Base-by-base conservation (phyloP, 768 basidiomycete species). In the Lentinula boryana region DNA sequence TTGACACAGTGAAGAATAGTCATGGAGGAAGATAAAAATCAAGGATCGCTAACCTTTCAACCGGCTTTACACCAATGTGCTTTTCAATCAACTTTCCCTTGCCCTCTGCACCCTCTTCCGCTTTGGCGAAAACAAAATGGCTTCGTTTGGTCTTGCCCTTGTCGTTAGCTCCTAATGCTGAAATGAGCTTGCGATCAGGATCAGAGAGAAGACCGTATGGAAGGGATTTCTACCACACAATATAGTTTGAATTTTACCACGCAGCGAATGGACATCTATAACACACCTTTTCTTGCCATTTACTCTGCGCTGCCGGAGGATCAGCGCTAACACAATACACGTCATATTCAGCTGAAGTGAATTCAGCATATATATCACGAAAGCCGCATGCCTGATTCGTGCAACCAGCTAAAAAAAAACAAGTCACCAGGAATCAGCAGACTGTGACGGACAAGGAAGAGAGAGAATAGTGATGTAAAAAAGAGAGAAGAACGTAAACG, bases 321-420 rank as follows among this genome's bases (percentile, higher is more conserved):
- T 95, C 94, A 5, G 86, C 85, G 70, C 90, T 93, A 60, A 98
- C 74, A 64, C 94, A 93, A 70, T 93, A 93, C 44, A 96, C 87
- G 57, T 79, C 80, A 71, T 86, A 97, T 46, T 84, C 79, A 61
- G 81, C 69, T 5, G 82, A 74, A 2, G 82, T 77, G 71, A 95
- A 95, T 64, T 91, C 87, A 4, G 86, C 82, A 70, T 89, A 91
- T 56, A 78, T 78, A 70, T 98, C 95, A 18, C 93, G 82, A 80
- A 91, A 98, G 4, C 87, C 90, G 70, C 95, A 98, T 0, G 95
- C 95, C 71, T 98, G 95, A 38, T 76, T 87, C 3, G 94, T 98
- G 75, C 95, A 97, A 35, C 95, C 94, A 57, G 89, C 90, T 91
- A 63, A 32, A 41, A 23, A 63, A 57, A 33, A 18, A 23, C 33